A percentile compares a stretch with the other conserved stretches of the same genome.
Evolutionary conservation across 1,284 basidiomycete species (phyloP).

Genomic region (Agaricales sp.): DNA sequence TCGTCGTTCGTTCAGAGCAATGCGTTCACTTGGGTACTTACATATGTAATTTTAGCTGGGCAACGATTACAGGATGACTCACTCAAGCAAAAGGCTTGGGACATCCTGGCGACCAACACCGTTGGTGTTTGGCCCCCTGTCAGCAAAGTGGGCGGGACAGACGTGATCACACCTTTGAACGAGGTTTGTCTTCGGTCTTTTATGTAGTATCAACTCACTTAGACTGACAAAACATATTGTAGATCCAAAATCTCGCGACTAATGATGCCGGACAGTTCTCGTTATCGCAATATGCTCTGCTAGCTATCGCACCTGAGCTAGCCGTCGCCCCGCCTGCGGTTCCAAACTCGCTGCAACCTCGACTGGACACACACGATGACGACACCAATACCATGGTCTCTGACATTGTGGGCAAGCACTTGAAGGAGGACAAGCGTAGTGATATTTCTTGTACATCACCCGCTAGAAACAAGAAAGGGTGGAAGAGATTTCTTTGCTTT

Average conservation of each 20-base stretch:
- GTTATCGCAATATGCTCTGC: slow-evolving; percentile 26
- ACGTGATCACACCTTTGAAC: slow-evolving; percentile 26
- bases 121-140: slow-evolving; percentile 25
- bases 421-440: too few species aligned
- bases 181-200: slow-evolving; percentile 24
- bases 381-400: background rate
- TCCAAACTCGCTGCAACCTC: background rate
- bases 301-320: slow-evolving; percentile 17
- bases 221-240: background rate
- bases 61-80: slow-evolving; percentile 23
- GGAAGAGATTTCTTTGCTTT: background rate
- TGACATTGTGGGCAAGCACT: background rate
- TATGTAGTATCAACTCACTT: background rate
- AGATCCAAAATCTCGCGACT: slow-evolving; percentile 28
- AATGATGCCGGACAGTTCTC: slow-evolving; percentile 29
- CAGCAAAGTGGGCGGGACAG: slow-evolving; percentile 24
- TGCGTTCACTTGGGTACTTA: too few species aligned
- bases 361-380: background rate
- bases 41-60: slow-evolving; percentile 15
- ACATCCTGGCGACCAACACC: slow-evolving; percentile 21
- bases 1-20: background rate
- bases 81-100: slow-evolving; percentile 28
- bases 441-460: too few species aligned
- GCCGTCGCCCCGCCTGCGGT: background rate
- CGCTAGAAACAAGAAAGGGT: background rate